Evolutionary conservation across 331 rosid species (phyloP), one percentile per base, ranked within the genome.

Genomic region (Malus hybrid): DNA sequence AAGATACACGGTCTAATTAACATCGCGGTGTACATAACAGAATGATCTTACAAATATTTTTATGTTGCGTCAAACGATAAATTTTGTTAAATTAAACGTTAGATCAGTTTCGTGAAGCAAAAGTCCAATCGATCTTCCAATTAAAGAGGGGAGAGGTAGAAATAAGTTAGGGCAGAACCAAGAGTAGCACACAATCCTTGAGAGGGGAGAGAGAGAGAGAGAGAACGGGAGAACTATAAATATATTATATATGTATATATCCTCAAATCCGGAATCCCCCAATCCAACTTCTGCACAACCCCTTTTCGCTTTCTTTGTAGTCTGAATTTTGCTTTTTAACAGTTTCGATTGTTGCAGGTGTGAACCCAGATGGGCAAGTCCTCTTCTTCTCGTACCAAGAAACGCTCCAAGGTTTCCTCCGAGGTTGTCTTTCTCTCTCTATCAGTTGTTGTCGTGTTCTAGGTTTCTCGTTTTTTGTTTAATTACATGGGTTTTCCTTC

Each of bases 331-430:
- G 39, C 66, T 28, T 20, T 78, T 66, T 73, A 50, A 55, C 78
- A 46, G 62, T 50, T 26, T 62, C 76, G 77, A 58, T 66, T 81
- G 82, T 87, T 82, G 87, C 97, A 83, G 93, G 86, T 78, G 30
- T 33, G 0, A 42, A 75, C 24, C 74, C 79, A n/a, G 80, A 93
- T 93, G 98, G 95, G 90, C 71, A 90, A 90, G 83, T 81, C 95
- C 46, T 87, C 97, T 69, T 67, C 87, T 83, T 89, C 96, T 63
- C 86, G 68, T 58, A 88, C 82, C 71, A 90, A 63, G 81, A 89
- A 87, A 62, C 91, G 87, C 67, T 82, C 92, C 66, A 91, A 86
- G 86, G 68, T 68, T 58, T 84, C 90, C 36, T 82, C 86, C 4
- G 80, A 92, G 96, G 96, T 91, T 80, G 15, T 67, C 64, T 29